Base-by-base conservation (phyloP, 2,329 filamentous ascomycete species). In the Fusarium beomiforme region DNA sequence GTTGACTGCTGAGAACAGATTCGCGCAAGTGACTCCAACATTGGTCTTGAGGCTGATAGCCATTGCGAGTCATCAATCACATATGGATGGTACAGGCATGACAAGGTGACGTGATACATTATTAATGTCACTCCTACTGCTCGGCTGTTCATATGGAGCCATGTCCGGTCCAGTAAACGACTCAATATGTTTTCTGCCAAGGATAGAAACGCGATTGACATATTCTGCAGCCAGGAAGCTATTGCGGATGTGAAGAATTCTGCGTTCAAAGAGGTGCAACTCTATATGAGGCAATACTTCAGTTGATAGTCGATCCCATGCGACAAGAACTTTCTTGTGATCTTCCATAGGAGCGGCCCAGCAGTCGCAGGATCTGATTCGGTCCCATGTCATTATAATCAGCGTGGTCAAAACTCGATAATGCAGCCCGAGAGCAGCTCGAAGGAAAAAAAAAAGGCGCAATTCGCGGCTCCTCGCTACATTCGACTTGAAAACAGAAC, bases 251-350 rank as follows among this genome's bases (percentile, higher is more conserved):
- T 42, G 23, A 37, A 67, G 44, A 53, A 49, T 24, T 23, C 43
- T 29, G 42, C 33, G 19, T 31, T 62, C 24, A 23, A 64, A 64
- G 26, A 69, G 31, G 26, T 29, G 24, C 43, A 29, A 37, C 19
- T 56, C 33, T 58, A 19, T 44, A 49, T 39, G 46, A 62, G 46
- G 26, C 50, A 43, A 58, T n/a, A 19, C 31, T 53, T 65, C 51
- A 23, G 49, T 64, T 33, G 42, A 49, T 49, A 47, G 55, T 47
- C 34, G 44, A 62, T 49, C 34, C 24, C 41, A 59, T 31, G 41
- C 51, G 59, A 41, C 71, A 64, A 74, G 63, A 72, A 66, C 69
- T 69, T 49, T 71, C 71, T 74, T 60, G 57, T 55, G 36, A 57
- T 59, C 39, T 50, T 65, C 57, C 53, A 60, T 44, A 44, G 44